Evolutionary conservation across 768 basidiomycete species (phyloP), one percentile per base, ranked within the genome.

Genomic region (Pulveroboletus ravenelii): DNA sequence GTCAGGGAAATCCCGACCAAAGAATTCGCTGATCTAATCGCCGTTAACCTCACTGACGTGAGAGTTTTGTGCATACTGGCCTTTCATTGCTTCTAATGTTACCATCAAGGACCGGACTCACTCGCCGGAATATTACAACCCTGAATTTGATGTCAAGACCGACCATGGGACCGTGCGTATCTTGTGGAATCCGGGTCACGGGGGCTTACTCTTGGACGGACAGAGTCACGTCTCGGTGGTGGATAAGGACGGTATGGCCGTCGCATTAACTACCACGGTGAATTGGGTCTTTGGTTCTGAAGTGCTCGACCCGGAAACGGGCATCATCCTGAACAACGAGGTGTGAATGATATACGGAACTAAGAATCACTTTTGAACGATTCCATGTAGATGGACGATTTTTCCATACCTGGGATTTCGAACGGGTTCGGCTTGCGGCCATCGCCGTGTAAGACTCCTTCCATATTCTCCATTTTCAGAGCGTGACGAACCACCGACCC

Each of bases 311-410:
- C 79, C 87, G 0, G 78, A 82, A 45, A 96, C 93, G 0, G 94
- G 95, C 0, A 77, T 98, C 27, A 78, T 98, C 45, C 69, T 97
- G 37, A 97, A 97, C 60, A 83, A 98, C 61, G 90, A 95, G 74
- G 82, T 78, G 58, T 57, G 20, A 38, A n/a, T 38, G n/a, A 41
- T 17, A 2, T 7, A 37, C 5, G 10, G 10, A 41, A 25, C n/a
- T 35, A 6, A 20, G 37, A 25, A 0, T 9, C 17, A 25, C 23
- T 14, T 20, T 25, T 47, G 29, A 50, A 52, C n/a, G 8, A 12
- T 51, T 13, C 6, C 8, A 5, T 17, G 25, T 47, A 84, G 79
- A 89, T 92, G 88, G 90, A 93, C 55, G 95, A 98, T 67, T 97
- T 97, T 66, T 88, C 92, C 10, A 84, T 74, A 1, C 94, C 93